Evolutionary conservation across 2,329 filamentous ascomycete genomes (phyloP), one percentile per base, ranked within the genome.

Genomic region (Clarireedia monteithiana): DNA sequence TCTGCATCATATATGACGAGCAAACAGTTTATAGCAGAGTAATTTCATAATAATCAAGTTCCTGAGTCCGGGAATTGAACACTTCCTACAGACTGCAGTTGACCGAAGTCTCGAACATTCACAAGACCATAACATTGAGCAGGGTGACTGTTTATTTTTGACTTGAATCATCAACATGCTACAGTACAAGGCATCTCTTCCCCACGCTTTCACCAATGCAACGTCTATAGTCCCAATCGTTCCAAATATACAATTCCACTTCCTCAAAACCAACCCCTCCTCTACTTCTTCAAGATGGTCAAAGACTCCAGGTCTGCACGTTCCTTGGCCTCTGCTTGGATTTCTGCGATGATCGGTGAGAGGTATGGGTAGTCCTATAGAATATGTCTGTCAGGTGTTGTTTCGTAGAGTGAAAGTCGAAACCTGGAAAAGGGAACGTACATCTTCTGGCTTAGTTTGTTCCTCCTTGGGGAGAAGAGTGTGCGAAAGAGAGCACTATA

Each of bases 241-340:
- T 38, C 42, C 54, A 59, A 56, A 57, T 63, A 46, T 63, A 65
- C 59, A 62, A 42, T 26, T 57, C 30, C 30, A 12, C 27, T 17
- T n/a, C n/a, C 24, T 30, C 26, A 23, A 9, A 34, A 44, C 20
- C 26, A 30, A 45, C 42, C 50, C 47, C 27, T 27, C 56, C 53
- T 53, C 56, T 42, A 58, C 60, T 63, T 65, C 59, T 65, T 67
- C 34, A 75, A 77, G 65, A 87, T 74, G 59, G 81, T 74, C 75
- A 89, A 78, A 62, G 79, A 75, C 71, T 89, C 86, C 65, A 89
- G 74, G 68, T 89, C 85, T 63, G 78, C 76, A 63, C 84, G 80
- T 74, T 89, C 86, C 68, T 78, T 79, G 64, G 75, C 71, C 75
- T 88, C 85, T 55, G 77, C 75, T 73, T 88, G 83, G 66, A 89